These are phyloP conservation scores for Diaporthe eres DNA, from an alignment of 2,329 filamentous ascomycete species.

Conservation along the genomic window DNA sequence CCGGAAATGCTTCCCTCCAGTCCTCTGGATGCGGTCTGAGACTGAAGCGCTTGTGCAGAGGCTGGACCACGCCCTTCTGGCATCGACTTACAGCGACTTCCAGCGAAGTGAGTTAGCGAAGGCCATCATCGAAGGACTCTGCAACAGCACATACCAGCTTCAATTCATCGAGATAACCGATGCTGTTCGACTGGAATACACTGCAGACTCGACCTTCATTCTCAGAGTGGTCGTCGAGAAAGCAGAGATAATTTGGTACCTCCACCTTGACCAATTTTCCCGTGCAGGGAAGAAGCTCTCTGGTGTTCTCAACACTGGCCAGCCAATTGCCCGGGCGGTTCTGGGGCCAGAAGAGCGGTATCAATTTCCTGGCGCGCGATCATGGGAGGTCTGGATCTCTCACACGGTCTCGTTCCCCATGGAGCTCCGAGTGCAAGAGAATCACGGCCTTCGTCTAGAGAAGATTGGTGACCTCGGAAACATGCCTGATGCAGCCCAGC, in stretches of 20 bases:
- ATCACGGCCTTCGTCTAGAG: background rate
- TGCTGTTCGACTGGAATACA: constrained; percentile 38
- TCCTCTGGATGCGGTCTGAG: constrained; percentile 29
- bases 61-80: background rate
- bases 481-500: background rate
- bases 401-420: constrained; percentile 4
- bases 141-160: constrained; percentile 36
- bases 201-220: constrained; percentile 34
- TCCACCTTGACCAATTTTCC: constrained; percentile 37
- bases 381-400: constrained; percentile 36
- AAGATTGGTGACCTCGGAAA: background rate
- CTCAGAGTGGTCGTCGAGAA: constrained; percentile 35
- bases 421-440: background rate
- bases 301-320: constrained; percentile 9
- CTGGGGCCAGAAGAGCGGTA: background rate
- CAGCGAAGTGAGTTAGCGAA: background rate
- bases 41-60: background rate
- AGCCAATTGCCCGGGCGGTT: constrained; percentile 43
- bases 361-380: constrained; percentile 30
- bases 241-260: constrained; percentile 34
- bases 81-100: background rate
- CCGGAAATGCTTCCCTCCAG: constrained; percentile 34
- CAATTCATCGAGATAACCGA: constrained; percentile 38
- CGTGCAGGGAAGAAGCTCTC: background rate
- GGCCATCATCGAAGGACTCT: constrained; percentile 34